Evolutionary conservation across 306 rosid genomes (phyloP).

Genomic region (Spatholobus suberectus): DNA sequence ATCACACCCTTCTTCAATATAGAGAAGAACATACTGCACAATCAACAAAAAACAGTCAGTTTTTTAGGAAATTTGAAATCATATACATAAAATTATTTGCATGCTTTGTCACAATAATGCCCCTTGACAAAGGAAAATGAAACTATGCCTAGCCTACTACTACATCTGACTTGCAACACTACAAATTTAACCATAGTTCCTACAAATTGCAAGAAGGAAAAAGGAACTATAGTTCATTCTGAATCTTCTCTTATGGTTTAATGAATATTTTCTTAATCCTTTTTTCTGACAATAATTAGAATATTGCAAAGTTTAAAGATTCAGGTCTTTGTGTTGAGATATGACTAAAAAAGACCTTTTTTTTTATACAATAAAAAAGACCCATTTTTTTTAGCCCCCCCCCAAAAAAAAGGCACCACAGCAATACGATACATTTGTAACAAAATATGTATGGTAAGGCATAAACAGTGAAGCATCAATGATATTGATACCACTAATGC

Average conservation of each 20-base stretch:
- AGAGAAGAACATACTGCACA: slow-evolving; percentile 72
- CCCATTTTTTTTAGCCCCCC: not conserved
- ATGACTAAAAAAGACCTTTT: not conserved
- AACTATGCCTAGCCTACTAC: not conserved
- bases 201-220: not conserved
- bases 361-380: not conserved
- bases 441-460: not conserved
- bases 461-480: not conserved
- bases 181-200: slow-evolving; percentile 2
- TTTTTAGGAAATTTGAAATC: not conserved
- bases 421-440: not conserved
- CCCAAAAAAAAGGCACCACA: not conserved
- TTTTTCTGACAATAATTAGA: not conserved
- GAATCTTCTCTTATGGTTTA: not conserved
- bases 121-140: slow-evolving; percentile 18
- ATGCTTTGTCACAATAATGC: not conserved
- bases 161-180: slow-evolving; percentile 16
- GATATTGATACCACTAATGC: not conserved
- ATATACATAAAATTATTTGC: not conserved
- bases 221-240: not conserved
- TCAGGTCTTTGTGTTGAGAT: not conserved
- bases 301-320: not conserved
- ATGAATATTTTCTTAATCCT: not conserved
- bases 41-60: slow-evolving; percentile 31
- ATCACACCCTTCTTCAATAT: slow-evolving; percentile 77